Evolutionary conservation across 2,329 filamentous ascomycete genomes (phyloP), one percentile per base, ranked within the genome.

Genomic region (Paracoccidioides lutzii): DNA sequence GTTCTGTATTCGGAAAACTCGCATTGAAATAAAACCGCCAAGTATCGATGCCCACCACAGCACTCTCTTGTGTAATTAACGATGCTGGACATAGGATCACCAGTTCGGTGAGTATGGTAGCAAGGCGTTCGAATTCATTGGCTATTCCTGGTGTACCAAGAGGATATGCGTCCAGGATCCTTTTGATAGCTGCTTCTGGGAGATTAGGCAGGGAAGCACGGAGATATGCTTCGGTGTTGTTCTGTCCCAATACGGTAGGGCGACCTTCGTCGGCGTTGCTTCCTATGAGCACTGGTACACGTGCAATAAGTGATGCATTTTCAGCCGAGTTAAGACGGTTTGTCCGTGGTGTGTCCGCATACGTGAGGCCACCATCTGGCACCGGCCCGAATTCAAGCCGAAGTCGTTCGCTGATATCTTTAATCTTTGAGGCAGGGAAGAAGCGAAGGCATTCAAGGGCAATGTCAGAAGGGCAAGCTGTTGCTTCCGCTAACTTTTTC

Each of bases 321-420:
- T 48, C 10, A 3, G 43, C 54, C 12, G 45, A 59, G n/a, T n/a
- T 57, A 51, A 50, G 40, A 12, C 15, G 62, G 57, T 43, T 63
- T 59, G 43, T 58, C 51, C 33, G 64, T 56, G 58, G 58, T 55
- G 22, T 61, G 61, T 71, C 69, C 12, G 70, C 70, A 60, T 63
- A 65, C 15, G 65, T 79, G 35, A 76, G 79, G 59, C 62, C 45
- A 57, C 42, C 45, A 14, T 55, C 53, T 10, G 32, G 9, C 6
- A 57, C 54, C 6, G 61, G 58, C 5, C 53, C 53, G 44, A 62
- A 64, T 5, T 46, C 8, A 5, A 64, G 52, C 12, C 55, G 54
- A 22, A 55, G 38, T 14, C 58, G 58, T 42, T 60, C 59, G n/a
- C 57, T 59, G 9, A 63, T 58, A 12, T 53, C 46, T 42, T 62